These are phyloP conservation scores for Ceratobasidium sp. DNA, from an alignment of 1,284 basidiomycete genomes.

Conservation along the genomic window DNA sequence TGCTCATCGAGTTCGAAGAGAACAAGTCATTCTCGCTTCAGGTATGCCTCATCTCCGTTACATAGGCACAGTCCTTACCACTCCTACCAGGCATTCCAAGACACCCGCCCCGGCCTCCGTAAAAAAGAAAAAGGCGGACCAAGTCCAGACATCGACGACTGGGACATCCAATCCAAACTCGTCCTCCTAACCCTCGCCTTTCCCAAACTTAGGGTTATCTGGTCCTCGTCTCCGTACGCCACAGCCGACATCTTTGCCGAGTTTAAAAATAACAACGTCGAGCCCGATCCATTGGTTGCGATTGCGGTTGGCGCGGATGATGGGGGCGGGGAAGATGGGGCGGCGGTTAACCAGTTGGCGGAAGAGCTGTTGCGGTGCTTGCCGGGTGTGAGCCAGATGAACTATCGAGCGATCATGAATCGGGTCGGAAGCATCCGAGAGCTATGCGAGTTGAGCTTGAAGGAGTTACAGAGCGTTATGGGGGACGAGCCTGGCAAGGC, in stretches of 20 bases:
- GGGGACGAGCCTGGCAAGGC: constrained; percentile 84
- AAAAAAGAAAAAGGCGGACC: constrained; percentile 61
- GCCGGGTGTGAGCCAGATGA: constrained; percentile 86
- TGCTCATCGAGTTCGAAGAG: constrained; percentile 99
- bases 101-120: constrained; percentile 44
- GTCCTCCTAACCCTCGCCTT: constrained; percentile 90
- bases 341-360: constrained; percentile 71
- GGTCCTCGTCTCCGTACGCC: constrained; percentile 95
- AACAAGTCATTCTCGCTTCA: constrained; percentile 94
- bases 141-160: constrained; percentile 59
- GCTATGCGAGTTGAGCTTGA: constrained; percentile 73
- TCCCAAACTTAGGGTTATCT: constrained; percentile 91
- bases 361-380: constrained; percentile 79
- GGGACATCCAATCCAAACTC: constrained; percentile 78
- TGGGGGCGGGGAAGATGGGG: constrained; percentile 69
- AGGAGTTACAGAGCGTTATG: constrained; percentile 77
- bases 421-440: constrained; percentile 80
- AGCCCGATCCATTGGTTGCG: constrained; percentile 83
- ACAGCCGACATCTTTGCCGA: constrained; percentile 94
- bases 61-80: neutral
- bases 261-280: constrained; percentile 83
- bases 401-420: constrained; percentile 85
- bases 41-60: constrained; percentile 58
- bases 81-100: constrained; percentile 56
- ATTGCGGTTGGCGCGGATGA: constrained; percentile 83